phyloP scores from a whole-genome alignment of 306 rosid genomes.

The peach (Prunus persica) region DNA sequence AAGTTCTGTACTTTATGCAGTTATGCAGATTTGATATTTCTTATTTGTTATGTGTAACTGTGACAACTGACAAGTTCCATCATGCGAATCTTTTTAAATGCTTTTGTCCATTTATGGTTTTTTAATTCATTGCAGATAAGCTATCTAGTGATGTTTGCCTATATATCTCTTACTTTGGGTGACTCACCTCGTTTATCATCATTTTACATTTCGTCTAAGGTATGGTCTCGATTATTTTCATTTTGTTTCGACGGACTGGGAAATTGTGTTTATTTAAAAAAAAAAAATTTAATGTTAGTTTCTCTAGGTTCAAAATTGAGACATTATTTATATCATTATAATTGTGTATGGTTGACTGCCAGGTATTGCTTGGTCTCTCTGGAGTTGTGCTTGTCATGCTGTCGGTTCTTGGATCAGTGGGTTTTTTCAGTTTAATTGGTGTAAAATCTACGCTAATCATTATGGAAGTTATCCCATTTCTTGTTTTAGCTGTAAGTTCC shows the following conservation, averaged over 20 bases:
- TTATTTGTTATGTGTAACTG: not conserved
- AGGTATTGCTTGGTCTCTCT: slow-evolving; percentile 93
- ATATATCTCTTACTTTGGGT: slow-evolving; percentile 94
- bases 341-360: slow-evolving; percentile 25
- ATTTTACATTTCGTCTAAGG: slow-evolving; percentile 93
- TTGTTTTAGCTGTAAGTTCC: slow-evolving; percentile 93
- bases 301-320: slow-evolving; percentile 12
- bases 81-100: not conserved
- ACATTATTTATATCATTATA: slow-evolving; percentile 7
- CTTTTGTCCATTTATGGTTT: slow-evolving; percentile 17
- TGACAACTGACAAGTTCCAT: not conserved
- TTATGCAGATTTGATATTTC: not conserved
- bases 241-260: not conserved
- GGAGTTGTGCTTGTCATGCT: slow-evolving; percentile 94
- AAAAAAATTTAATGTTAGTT: not conserved
- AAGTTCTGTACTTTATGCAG: not conserved
- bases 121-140: slow-evolving; percentile 67
- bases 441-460: slow-evolving; percentile 92
- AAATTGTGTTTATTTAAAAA: not conserved
- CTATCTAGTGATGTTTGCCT: slow-evolving; percentile 97
- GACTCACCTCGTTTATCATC: slow-evolving; percentile 63
- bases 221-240: slow-evolving; percentile 28
- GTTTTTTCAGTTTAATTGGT: slow-evolving; percentile 86
- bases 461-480: slow-evolving; percentile 99
- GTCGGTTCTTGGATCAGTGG: slow-evolving; percentile 94